A percentile compares a stretch with the other conserved stretches of the same genome.
phyloP scores from a whole-genome alignment of 2,329 filamentous ascomycete genomes.

The Xylariaceae sp. region DNA sequence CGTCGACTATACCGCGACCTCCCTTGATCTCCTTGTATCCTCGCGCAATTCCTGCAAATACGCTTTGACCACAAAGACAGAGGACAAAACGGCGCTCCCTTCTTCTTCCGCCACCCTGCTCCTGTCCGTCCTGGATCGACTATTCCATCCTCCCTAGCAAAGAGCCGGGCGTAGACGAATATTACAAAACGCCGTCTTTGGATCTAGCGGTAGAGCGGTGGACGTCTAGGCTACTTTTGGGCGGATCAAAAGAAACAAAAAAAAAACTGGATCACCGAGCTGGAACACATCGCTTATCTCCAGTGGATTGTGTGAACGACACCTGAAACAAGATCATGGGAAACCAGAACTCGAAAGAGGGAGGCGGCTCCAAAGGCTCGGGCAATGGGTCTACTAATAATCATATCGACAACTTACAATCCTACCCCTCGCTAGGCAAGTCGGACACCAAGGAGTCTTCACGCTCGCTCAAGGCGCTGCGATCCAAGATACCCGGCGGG shows the following conservation, averaged over 20 bases:
- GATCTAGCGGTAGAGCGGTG: constrained; percentile 30
- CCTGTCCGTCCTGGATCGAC: constrained; percentile 53
- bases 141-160: constrained; percentile 58
- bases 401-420: constrained; percentile 57
- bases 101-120: constrained; percentile 48
- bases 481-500: constrained; percentile 83
- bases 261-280: constrained; percentile 8
- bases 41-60: constrained; percentile 19
- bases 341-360: constrained; percentile 71
- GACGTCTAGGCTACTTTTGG: constrained; percentile 30
- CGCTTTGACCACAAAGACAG: constrained; percentile 50
- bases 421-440: constrained; percentile 89
- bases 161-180: constrained; percentile 17
- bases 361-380: constrained; percentile 55
- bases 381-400: constrained; percentile 53
- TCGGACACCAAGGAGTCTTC: constrained; percentile 93
- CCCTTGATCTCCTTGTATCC: constrained; percentile 17
- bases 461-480: constrained; percentile 80
- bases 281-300: neutral
- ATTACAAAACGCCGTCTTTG: constrained; percentile 24
- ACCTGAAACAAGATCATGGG: constrained; percentile 59
- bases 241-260: constrained; percentile 11
- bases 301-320: constrained; percentile 5
- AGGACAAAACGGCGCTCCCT: constrained; percentile 49
- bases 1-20: constrained; percentile 19